phyloP scores from a whole-genome alignment of 2,329 filamentous ascomycete genomes.

The Endoconidiophora laricicola region DNA sequence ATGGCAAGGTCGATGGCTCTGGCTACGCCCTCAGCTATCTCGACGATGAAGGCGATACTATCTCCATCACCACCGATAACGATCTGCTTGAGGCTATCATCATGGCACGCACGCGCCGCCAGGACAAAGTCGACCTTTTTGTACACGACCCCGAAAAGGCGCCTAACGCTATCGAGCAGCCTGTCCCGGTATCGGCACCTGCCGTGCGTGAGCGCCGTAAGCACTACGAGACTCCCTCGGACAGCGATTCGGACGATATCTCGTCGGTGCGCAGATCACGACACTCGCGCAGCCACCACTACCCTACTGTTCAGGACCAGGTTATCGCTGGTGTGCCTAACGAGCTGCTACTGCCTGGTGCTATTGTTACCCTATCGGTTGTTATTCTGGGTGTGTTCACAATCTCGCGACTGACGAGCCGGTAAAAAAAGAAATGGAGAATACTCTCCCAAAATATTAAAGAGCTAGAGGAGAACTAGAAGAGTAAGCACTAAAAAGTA shows the following conservation, averaged over 20 bases:
- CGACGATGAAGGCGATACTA: constrained; percentile 90
- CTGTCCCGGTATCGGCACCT: constrained; percentile 25
- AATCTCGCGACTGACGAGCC: constrained; percentile 51
- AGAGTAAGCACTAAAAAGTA: not conserved
- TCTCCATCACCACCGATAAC: constrained; percentile 90
- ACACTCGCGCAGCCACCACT: constrained; percentile 19
- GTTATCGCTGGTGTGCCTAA: constrained; percentile 86
- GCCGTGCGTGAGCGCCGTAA: constrained; percentile 32
- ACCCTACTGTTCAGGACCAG: constrained; percentile 42
- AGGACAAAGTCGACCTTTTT: constrained; percentile 92
- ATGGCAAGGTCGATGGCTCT: constrained; percentile 56
- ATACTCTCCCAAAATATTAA: not conserved
- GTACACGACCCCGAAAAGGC: constrained; percentile 86
- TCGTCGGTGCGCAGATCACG: constrained; percentile 30
- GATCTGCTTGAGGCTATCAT: constrained; percentile 82
- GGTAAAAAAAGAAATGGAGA: constrained; percentile 22
- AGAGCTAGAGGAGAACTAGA: not conserved
- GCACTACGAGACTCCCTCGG: constrained; percentile 30
- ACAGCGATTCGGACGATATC: constrained; percentile 40
- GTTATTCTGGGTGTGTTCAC: constrained; percentile 90
- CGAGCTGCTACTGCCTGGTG: constrained; percentile 79
- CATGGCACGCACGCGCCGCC: constrained; percentile 57
- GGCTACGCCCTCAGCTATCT: constrained; percentile 92
- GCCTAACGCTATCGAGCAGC: constrained; percentile 37
- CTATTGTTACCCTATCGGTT: constrained; percentile 85